Evolutionary conservation across 257 asterid genomes (phyloP), one percentile per base, ranked within the genome.

Genomic region (Penstemon davidsonii): DNA sequence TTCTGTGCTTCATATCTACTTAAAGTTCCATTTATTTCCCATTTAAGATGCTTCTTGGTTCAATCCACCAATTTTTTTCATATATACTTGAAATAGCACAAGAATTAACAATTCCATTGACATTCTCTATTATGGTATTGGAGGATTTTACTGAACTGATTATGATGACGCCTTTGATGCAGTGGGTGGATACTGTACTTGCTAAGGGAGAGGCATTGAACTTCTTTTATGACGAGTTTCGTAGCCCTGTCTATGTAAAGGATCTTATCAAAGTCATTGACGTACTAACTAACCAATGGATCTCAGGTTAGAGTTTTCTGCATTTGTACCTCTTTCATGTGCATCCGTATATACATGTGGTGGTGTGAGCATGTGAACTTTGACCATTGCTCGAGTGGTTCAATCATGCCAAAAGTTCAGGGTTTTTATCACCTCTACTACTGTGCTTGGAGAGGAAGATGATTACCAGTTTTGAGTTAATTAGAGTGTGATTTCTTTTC

Each of bases 121-220:
- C 52, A 63, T 38, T 19, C 46, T 64, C 45, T 6, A 45, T 62
- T 40, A 25, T 67, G 13, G 43, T 33, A 33, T 43, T 74, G 60
- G 56, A 36, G 12, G 42, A 47, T 60, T 59, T 41, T 3, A 51
- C 50, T 60, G 9, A 54, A 46, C 60, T 73, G 68, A 72, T 68
- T 38, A 68, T 57, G 8, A 55, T 44, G 58, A 38, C 65, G 53
- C 70, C 10, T 58, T 50, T 59, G 69, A 71, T 75, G 82, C 89
- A 93, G 99, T 93, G 97, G 97, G 88, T 93, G 84, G 96, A 90
- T 71, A 73, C 83, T 41, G 88, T 78, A 55, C 96, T 93, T 67
- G 84, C 92, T 53, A 93, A 84, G 79, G 92, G 88, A 63, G 96
- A 88, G 71, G 62, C 65, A 9, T 56, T 77, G 71, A 80, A 88